Conservation (phyloP, 2,329 filamentous ascomycete genomes). For the Pochonia chlamydosporia region DNA sequence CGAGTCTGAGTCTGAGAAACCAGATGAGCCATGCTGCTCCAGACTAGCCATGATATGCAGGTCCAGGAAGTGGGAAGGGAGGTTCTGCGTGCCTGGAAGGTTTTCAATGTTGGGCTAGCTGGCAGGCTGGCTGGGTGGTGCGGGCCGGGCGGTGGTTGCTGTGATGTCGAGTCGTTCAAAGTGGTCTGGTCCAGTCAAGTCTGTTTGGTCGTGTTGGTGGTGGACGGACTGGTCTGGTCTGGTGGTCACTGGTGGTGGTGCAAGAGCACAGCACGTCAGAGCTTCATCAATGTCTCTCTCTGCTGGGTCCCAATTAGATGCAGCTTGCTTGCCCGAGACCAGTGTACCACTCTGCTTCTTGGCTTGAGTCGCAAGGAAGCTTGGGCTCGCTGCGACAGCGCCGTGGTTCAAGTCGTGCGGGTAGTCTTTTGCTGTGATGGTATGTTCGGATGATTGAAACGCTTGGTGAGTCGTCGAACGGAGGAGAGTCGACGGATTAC, state of each 20-base stretch:
- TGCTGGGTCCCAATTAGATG: no score
- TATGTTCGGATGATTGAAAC: no score
- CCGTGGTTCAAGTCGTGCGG: neutral
- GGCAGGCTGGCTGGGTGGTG: constrained; percentile 21
- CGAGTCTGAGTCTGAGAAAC: constrained; percentile 17
- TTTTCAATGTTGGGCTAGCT: no score
- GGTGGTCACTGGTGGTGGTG: no score
- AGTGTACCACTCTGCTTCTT: neutral
- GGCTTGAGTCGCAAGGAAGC: neutral
- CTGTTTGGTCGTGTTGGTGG: constrained; percentile 59
- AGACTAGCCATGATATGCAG: constrained; percentile 12
- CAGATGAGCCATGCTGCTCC: constrained; percentile 19
- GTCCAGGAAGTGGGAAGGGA: neutral
- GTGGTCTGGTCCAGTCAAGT: neutral
- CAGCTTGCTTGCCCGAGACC: neutral
- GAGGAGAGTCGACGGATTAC: no score
- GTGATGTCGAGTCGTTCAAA: neutral
- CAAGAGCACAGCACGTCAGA: neutral
- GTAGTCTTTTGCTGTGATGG: no score
- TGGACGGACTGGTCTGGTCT: constrained; percentile 51
- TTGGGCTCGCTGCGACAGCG: neutral
- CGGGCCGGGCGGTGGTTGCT: neutral
- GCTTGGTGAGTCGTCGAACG: no score
- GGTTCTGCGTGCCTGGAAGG: neutral
- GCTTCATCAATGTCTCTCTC: no score